phyloP scores from a whole-genome alignment of 129 eudicot species.

The Sambucus nigra region DNA sequence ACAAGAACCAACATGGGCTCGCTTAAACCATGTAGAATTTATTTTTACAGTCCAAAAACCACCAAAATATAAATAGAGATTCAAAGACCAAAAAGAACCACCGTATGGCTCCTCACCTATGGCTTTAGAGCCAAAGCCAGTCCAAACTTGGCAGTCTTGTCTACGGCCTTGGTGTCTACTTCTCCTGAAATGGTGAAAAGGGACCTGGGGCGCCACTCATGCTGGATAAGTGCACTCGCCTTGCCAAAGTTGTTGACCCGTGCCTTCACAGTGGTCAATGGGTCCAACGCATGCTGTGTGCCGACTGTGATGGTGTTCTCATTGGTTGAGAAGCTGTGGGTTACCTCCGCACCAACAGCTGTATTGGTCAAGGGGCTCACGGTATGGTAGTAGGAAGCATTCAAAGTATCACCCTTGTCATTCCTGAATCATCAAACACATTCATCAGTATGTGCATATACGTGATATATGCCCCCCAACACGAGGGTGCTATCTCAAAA shows the following conservation, averaged over 20 bases:
- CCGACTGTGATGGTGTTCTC: conserved; percentile 77
- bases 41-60: conserved; percentile 33
- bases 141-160: conserved; percentile 85
- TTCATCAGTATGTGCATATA: background rate
- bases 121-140: conserved; percentile 90
- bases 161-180: conserved; percentile 68
- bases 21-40: conserved; percentile 20
- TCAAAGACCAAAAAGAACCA: conserved; percentile 12
- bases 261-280: conserved; percentile 61
- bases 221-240: conserved; percentile 70
- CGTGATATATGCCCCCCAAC: background rate
- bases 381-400: conserved; percentile 70
- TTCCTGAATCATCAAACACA: conserved; percentile 36
- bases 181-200: conserved; percentile 67
- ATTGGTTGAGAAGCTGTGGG: conserved; percentile 75
- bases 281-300: conserved; percentile 64
- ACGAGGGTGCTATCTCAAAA: background rate
- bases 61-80: conserved; percentile 11
- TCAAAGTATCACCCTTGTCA: conserved; percentile 71
- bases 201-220: conserved; percentile 90
- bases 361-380: conserved; percentile 69
- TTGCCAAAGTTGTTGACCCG: conserved; percentile 78
- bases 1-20: conserved; percentile 17
- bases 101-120: conserved; percentile 13
- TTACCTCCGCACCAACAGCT: conserved; percentile 83